These are phyloP conservation scores for Thoreauomyces humboldtii DNA, from an alignment of 192 early-diverging fungal species.

Conservation along the genomic window DNA sequence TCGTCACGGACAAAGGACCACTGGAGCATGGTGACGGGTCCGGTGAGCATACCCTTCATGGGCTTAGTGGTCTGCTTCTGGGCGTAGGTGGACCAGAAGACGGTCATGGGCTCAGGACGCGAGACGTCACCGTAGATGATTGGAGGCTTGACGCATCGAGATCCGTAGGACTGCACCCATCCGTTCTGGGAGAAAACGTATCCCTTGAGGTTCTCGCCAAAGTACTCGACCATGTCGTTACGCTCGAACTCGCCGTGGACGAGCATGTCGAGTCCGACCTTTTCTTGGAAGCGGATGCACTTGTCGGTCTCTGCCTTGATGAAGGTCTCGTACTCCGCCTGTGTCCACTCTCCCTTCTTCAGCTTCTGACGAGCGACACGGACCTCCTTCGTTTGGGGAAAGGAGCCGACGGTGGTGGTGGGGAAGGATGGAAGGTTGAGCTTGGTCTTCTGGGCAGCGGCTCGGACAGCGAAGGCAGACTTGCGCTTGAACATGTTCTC, in stretches of 20 bases:
- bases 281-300: constrained; percentile 86
- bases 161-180: constrained; percentile 97
- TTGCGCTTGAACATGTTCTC: constrained; percentile 73
- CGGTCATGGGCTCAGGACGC: constrained; percentile 90
- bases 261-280: constrained; percentile 86
- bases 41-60: constrained; percentile 99
- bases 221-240: constrained; percentile 83
- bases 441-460: constrained; percentile 65
- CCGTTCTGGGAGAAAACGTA: constrained; percentile 93
- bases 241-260: constrained; percentile 99
- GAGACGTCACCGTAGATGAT: constrained; percentile 96
- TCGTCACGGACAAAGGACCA: constrained; percentile 99
- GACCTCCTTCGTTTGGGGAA: constrained; percentile 97
- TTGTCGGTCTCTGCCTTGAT: constrained; percentile 82
- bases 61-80: constrained; percentile 85
- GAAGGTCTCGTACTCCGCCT: constrained; percentile 73
- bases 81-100: constrained; percentile 78
- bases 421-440: constrained; percentile 89
- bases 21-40: constrained; percentile 95
- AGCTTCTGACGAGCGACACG: constrained; percentile 86
- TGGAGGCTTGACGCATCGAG: constrained; percentile 95
- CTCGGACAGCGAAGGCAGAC: constrained; percentile 70
- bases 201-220: constrained; percentile 91
- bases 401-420: constrained; percentile 96
- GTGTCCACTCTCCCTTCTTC: constrained; percentile 75